These are phyloP conservation scores for Ambrosia trifida DNA, from an alignment of 129 eudicot species.

Conservation along the genomic window DNA sequence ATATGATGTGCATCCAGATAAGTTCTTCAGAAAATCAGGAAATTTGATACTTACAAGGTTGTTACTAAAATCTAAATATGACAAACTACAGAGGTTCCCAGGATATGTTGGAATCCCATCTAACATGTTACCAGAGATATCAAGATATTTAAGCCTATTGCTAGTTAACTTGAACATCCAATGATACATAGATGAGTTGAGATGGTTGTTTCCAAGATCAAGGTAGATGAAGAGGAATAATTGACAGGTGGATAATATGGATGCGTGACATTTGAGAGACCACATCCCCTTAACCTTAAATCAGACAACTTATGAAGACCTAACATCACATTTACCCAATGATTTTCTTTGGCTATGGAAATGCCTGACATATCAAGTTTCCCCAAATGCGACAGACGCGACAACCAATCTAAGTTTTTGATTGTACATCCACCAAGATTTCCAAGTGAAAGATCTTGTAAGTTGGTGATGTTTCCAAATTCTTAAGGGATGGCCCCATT, in stretches of 20 bases:
- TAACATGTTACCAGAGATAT: neutral
- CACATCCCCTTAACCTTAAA: neutral
- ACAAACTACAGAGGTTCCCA: conserved; percentile 5
- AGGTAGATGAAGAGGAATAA: neutral
- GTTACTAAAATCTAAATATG: fast-evolving
- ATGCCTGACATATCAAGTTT: neutral
- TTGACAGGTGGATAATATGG: neutral
- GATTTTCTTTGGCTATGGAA: conserved; percentile 6
- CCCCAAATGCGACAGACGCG: neutral
- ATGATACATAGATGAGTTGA: conserved; percentile 5
- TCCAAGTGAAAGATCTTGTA: neutral
- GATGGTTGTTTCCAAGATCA: neutral
- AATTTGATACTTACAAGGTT: neutral
- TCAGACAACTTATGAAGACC: neutral
- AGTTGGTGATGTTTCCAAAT: conserved; percentile 11
- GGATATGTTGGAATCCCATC: conserved; percentile 2
- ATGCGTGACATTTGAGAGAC: neutral
- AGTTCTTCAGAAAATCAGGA: neutral
- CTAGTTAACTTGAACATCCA: conserved; percentile 18
- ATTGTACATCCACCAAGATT: neutral
- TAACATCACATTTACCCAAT: conserved; percentile 15
- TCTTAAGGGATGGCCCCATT: neutral
- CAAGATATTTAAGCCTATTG: neutral
- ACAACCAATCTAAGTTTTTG: conserved; percentile 8
- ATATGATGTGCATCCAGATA: neutral